These are phyloP conservation scores for Pulicaria dysenterica DNA, from an alignment of 129 eudicot species.

Conservation along the genomic window DNA sequence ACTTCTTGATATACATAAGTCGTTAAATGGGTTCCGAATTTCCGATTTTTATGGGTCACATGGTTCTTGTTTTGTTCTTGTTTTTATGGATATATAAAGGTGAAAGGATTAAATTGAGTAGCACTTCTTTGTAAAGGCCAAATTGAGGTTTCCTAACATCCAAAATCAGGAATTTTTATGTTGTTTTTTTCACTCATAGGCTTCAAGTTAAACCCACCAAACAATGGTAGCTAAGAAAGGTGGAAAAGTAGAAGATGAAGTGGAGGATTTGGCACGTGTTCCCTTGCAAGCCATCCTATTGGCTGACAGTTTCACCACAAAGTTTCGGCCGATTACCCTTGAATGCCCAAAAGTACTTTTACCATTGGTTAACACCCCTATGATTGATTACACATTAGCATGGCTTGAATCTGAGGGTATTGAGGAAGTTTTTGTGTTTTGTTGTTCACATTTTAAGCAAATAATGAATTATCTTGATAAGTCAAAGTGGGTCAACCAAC, in stretches of 20 bases:
- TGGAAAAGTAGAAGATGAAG: constrained; percentile 54
- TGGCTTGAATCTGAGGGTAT: constrained; percentile 96
- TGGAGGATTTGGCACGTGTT: constrained; percentile 68
- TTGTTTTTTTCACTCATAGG: constrained; percentile 27
- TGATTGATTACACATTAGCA: constrained; percentile 92
- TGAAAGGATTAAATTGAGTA: constrained; percentile 1
- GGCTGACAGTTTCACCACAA: constrained; percentile 92
- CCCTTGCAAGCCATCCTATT: constrained; percentile 85
- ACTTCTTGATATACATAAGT: neutral
- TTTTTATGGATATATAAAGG: neutral
- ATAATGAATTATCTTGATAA: constrained; percentile 65
- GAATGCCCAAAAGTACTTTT: constrained; percentile 85
- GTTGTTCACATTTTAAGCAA: constrained; percentile 94
- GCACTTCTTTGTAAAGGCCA: neutral
- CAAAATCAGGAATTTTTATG: neutral
- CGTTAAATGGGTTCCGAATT: no score
- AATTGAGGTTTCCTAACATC: neutral
- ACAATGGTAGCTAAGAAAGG: constrained; percentile 75
- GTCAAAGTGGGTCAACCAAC: constrained; percentile 73
- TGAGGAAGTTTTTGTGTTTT: constrained; percentile 89
- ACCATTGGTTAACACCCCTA: constrained; percentile 87
- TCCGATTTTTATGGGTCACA: no score
- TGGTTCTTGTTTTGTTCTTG: no score
- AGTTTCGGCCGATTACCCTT: constrained; percentile 90
- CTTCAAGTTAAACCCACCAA: constrained; percentile 7